These are phyloP conservation scores for Meyerozyma sp. DNA, from an alignment of 1,139 yeast species.

Conservation along the genomic window DNA sequence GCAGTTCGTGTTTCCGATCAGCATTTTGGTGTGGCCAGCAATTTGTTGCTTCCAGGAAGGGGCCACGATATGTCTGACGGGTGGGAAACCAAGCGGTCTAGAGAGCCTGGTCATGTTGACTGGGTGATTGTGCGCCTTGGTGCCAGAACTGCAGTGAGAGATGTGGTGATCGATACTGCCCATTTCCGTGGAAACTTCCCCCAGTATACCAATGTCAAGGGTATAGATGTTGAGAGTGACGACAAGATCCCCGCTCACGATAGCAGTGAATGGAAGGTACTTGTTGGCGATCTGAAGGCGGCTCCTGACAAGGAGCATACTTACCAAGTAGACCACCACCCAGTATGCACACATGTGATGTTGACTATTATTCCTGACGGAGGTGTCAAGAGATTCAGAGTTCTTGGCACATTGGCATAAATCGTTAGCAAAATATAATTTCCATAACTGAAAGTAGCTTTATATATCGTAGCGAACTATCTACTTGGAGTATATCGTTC, in stretches of 20 bases:
- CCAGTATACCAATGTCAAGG: conserved; percentile 64
- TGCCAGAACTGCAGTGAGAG: conserved; percentile 48
- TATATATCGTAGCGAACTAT: not conserved
- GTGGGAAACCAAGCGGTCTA: conserved; percentile 94
- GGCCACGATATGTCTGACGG: conserved; percentile 97
- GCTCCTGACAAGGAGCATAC: conserved; percentile 76
- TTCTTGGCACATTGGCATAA: conserved; percentile 55
- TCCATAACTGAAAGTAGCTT: no score
- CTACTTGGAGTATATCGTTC: not conserved
- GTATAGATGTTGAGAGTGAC: conserved; percentile 34
- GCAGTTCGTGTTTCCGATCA: conserved; percentile 81
- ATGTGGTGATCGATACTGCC: conserved; percentile 80
- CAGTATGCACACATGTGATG: conserved; percentile 57
- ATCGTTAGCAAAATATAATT: no score
- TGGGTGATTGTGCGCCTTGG: conserved; percentile 87
- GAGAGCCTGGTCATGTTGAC: conserved; percentile 78
- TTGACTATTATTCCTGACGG: conserved; percentile 91
- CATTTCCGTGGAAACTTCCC: conserved; percentile 94
- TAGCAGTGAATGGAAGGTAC: conserved; percentile 48
- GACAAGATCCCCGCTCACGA: conserved; percentile 29
- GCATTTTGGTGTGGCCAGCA: conserved; percentile 89
- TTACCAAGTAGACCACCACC: conserved; percentile 30
- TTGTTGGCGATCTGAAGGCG: conserved; percentile 70
- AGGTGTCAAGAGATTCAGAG: conserved; percentile 86
- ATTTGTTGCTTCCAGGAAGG: conserved; percentile 83